These are phyloP conservation scores for Pisolithus marmoratus DNA, from an alignment of 768 basidiomycete species.

Conservation along the genomic window DNA sequence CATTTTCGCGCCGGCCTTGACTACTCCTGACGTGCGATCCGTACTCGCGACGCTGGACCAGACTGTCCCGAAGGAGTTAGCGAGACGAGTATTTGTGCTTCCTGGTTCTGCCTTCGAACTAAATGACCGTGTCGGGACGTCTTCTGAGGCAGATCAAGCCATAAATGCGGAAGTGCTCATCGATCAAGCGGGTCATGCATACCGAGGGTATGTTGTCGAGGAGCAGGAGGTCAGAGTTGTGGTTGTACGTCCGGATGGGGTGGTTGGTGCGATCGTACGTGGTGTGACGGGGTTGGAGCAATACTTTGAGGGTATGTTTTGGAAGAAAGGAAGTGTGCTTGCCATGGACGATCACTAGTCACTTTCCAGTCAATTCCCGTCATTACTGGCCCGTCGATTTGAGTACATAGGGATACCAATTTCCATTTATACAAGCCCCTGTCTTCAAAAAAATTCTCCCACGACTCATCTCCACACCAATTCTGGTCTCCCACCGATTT, in stretches of 20 bases:
- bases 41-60: not conserved
- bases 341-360: no score
- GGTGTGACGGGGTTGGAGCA: not conserved
- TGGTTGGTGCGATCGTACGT: constrained; percentile 34
- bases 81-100: not conserved
- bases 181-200: not conserved
- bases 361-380: no score
- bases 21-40: not conserved
- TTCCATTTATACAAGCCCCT: no score
- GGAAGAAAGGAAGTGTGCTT: not conserved
- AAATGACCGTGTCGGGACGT: not conserved
- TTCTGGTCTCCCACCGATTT: no score
- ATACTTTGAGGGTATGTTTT: constrained; percentile 12
- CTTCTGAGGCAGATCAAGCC: not conserved
- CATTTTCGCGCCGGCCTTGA: constrained; percentile 26
- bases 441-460: no score
- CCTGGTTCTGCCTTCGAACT: not conserved
- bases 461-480: no score
- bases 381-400: no score
- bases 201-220: not conserved
- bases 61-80: not conserved
- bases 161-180: not conserved
- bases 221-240: constrained; percentile 10
- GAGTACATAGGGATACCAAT: no score
- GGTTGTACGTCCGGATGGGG: constrained; percentile 36